phyloP scores from a whole-genome alignment of 73 alveolate genomes.

The Tetrahymena elliotti region DNA sequence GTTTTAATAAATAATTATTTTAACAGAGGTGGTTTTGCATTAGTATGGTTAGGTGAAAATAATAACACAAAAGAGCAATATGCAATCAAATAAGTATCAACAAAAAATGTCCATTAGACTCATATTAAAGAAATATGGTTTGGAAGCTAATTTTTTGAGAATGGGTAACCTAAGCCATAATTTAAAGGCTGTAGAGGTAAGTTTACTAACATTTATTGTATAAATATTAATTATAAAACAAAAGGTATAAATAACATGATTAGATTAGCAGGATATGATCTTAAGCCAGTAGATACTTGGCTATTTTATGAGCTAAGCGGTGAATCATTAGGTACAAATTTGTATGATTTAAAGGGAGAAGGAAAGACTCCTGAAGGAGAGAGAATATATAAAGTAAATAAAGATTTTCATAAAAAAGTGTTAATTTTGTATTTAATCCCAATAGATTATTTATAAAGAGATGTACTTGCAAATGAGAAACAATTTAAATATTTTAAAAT shows the following conservation, averaged over 20 bases:
- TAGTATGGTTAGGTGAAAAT: conserved; percentile 36
- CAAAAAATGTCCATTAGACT: conserved; percentile 25
- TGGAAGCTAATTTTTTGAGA: conserved; percentile 20
- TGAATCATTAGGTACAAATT: conserved; percentile 29
- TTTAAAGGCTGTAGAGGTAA: neutral
- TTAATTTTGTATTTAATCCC: neutral
- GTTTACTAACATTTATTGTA: neutral
- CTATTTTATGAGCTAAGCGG: conserved; percentile 36
- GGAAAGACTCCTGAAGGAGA: neutral
- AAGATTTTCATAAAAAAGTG: neutral
- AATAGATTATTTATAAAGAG: neutral
- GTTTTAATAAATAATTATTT: neutral
- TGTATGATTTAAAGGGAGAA: conserved; percentile 24
- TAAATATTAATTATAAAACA: neutral
- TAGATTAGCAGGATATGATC: conserved; percentile 8
- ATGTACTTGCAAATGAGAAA: neutral
- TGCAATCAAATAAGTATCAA: conserved; percentile 25
- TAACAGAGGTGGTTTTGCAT: conserved; percentile 26
- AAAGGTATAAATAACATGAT: conserved; percentile 14
- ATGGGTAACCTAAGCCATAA: neutral
- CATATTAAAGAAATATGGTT: conserved; percentile 31
- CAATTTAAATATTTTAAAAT: neutral
- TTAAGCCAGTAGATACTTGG: conserved; percentile 10
- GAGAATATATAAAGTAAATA: neutral
- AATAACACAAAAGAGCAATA: conserved; percentile 1